phyloP scores from a whole-genome alignment of 768 basidiomycete species.

The Trametopsis cervina region DNA sequence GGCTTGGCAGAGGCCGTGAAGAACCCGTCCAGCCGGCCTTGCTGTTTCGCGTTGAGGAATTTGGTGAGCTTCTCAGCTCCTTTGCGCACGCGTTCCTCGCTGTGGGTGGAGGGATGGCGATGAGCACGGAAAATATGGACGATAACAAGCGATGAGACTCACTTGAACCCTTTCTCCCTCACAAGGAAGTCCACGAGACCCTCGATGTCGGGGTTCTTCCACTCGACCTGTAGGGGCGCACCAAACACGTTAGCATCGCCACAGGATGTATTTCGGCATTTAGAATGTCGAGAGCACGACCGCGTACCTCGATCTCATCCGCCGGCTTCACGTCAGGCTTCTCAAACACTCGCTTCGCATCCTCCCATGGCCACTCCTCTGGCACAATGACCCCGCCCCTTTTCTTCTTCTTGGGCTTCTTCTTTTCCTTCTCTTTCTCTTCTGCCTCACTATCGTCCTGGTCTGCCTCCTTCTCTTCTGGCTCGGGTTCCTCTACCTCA shows the following conservation, averaged over 20 bases:
- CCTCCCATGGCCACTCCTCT: slow-evolving; percentile 96
- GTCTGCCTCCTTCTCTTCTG: slow-evolving; percentile 61
- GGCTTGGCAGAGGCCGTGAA: slow-evolving; percentile 68
- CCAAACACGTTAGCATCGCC: too few relatives aligned
- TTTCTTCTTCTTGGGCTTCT: slow-evolving; percentile 52
- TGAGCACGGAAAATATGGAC: slow-evolving; percentile 1
- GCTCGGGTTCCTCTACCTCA: slow-evolving; percentile 27
- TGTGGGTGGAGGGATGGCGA: slow-evolving; percentile 33
- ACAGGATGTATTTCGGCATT: background rate
- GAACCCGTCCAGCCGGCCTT: slow-evolving; percentile 94
- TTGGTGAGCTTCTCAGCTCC: slow-evolving; percentile 92
- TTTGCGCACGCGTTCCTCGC: slow-evolving; percentile 94
- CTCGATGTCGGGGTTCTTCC: slow-evolving; percentile 89
- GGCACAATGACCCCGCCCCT: slow-evolving; percentile 78
- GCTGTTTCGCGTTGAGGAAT: slow-evolving; percentile 84
- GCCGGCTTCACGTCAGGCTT: slow-evolving; percentile 87
- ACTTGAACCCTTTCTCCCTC: slow-evolving; percentile 97
- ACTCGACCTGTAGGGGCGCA: slow-evolving; percentile 78
- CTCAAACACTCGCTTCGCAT: slow-evolving; percentile 86
- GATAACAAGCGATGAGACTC: slow-evolving; percentile 20
- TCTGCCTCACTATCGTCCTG: background rate
- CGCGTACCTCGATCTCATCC: slow-evolving; percentile 69
- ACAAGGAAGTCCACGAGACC: slow-evolving; percentile 93
- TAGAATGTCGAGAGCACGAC: background rate
- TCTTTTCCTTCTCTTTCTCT: slow-evolving; percentile 32